Evolutionary conservation across 169 alveolate species (phyloP), one percentile per base, ranked within the genome.

Genomic region (Eimeria falciformis): DNA sequence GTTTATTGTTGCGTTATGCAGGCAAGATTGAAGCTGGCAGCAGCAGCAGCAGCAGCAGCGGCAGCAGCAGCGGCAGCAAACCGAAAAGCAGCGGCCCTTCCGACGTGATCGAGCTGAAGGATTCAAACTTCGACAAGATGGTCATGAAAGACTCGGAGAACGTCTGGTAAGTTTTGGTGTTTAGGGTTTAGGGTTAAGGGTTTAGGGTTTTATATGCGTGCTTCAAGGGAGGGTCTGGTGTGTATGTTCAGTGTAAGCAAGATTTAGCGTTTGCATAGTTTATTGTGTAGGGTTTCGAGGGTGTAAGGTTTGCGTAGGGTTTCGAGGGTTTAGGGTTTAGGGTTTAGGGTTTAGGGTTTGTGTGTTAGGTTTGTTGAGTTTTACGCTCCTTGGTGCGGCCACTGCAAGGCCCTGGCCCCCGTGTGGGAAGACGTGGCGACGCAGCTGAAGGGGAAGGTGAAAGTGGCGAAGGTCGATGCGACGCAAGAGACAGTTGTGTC

Each of bases 381-480:
- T 95, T 98, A 96, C 78, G 98, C 99, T 45, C 98, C 98, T 65
- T 91, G 94, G 99, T 98, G 99, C 93, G 99, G 98, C 4, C 99
- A 97, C 93, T 98, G 99, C 94, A 97, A 97, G 93, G 95, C 96
- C 23, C 95, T 98, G 40, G 98, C 98, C 37, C 98, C 99, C 45
- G 98, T 97, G 90, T 98, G 98, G 97, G 92, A 93, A n/a, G 91
- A 78, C 29, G 82, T 45, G 2, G 94, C 92, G 29, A 68, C 78
- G 12, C 65, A 11, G 93, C 94, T 85, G 95, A 96, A 43, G 93
- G 97, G 37, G 93, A 93, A 95, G 65, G 97, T 96, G 40, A 96
- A 96, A 85, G 91, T 97, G 12, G 99, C 97, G 29, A 97, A 97
- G 62, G 97, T 91, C 33, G 98, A 97, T 91, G 97, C 97, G 68